Percentiles rank a stretch among this genome's conserved stretches.
phyloP scores from a whole-genome alignment of 2,329 filamentous ascomycete genomes.

The Harringtonia lauricola region DNA sequence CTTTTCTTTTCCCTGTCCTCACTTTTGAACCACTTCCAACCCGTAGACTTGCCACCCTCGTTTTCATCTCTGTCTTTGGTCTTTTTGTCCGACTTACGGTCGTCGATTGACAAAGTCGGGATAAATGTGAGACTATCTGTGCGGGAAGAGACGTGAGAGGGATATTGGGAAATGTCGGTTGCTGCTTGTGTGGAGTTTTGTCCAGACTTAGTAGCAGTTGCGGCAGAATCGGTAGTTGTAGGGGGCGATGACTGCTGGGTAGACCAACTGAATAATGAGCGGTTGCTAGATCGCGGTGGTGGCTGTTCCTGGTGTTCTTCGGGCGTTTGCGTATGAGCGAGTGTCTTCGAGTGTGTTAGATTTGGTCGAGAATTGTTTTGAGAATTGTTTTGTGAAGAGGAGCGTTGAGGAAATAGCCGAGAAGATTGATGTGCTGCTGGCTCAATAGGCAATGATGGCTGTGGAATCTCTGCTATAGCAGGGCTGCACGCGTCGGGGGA shows the following conservation, averaged over 20 bases:
- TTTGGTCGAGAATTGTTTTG: constrained; percentile 32
- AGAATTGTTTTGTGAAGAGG: constrained; percentile 42
- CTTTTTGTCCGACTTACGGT: constrained; percentile 65
- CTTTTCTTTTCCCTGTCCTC: constrained; percentile 67
- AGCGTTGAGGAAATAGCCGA: constrained; percentile 38
- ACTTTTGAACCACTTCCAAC: constrained; percentile 75
- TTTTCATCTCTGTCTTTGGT: constrained; percentile 57
- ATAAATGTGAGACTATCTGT: constrained; percentile 75
- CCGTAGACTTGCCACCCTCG: constrained; percentile 62
- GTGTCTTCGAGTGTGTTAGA: constrained; percentile 19
- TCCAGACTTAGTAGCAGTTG: background rate
- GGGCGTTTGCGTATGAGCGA: constrained; percentile 16
- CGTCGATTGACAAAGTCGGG: constrained; percentile 57
- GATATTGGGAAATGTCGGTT: constrained; percentile 53
- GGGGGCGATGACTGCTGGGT: constrained; percentile 5
- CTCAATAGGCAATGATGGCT: background rate
- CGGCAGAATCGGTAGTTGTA: background rate
- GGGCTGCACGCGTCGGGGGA: background rate
- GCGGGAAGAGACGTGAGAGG: constrained; percentile 54
- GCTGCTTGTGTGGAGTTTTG: constrained; percentile 32
- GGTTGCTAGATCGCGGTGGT: constrained; percentile 20
- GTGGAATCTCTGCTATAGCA: background rate
- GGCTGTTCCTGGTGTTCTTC: constrained; percentile 14
- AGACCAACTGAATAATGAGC: constrained; percentile 10
- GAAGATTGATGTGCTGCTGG: constrained; percentile 7